Evolutionary conservation across 495 filamentous ascomycete genomes (phyloP).

Genomic region (Wilcoxina mikolae): DNA sequence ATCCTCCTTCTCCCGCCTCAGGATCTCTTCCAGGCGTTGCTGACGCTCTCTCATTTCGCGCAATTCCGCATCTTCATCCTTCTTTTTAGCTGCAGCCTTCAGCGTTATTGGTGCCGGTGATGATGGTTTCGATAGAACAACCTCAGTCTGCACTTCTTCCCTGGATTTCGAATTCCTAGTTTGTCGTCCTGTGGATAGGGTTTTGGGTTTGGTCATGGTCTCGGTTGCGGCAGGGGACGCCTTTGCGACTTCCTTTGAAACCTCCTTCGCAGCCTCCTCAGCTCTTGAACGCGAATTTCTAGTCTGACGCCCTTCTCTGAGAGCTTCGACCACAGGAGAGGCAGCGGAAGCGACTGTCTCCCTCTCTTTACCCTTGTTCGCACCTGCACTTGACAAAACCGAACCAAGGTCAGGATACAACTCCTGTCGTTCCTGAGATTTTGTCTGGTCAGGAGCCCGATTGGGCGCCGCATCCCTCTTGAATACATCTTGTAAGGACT

Average conservation of each 20-base stretch:
- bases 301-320: slow-evolving; percentile 8
- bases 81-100: not conserved
- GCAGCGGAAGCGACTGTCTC: not conserved
- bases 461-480: not conserved
- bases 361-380: slow-evolving; percentile 40
- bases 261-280: not conserved
- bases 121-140: not conserved
- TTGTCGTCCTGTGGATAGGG: not conserved
- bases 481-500: slow-evolving; percentile 14
- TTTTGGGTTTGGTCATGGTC: not conserved
- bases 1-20: slow-evolving; percentile 7
- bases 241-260: not conserved
- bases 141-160: slow-evolving; percentile 3
- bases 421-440: slow-evolving; percentile 11
- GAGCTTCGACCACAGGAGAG: not conserved
- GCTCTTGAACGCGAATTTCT: slow-evolving; percentile 15
- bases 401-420: slow-evolving; percentile 22
- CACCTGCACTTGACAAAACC: slow-evolving; percentile 1
- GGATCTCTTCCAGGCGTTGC: not conserved
- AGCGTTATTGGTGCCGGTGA: not conserved
- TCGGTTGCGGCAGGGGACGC: not conserved
- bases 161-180: slow-evolving; percentile 6
- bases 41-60: not conserved
- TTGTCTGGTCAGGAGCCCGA: not conserved
- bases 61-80: not conserved